Percentiles rank a stretch among this genome's conserved stretches.
Evolutionary conservation across 2,329 filamentous ascomycete genomes (phyloP).

Genomic region (Diaporthe ampelina): DNA sequence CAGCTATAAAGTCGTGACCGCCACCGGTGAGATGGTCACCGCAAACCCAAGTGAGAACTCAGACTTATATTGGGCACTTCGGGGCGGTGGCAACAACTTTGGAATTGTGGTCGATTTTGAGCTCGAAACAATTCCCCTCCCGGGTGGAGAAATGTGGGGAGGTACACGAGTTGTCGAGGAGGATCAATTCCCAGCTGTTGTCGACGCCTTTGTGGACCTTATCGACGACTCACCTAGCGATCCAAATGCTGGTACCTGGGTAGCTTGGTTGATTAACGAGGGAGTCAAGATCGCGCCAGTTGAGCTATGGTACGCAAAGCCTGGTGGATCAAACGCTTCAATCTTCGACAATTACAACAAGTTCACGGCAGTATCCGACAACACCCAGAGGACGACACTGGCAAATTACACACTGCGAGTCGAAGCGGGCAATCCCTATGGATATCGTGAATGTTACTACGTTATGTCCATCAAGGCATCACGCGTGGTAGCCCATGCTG

Average conservation of each 20-base stretch:
- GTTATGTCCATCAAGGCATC: constrained; percentile 43
- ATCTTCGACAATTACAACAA: constrained; percentile 55
- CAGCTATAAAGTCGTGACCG: constrained; percentile 55
- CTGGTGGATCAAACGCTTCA: constrained; percentile 50
- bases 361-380: constrained; percentile 50
- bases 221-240: constrained; percentile 50
- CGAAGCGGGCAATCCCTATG: constrained; percentile 39
- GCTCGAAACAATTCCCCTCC: constrained; percentile 53
- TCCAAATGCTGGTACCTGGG: constrained; percentile 52
- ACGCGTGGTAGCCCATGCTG: constrained; percentile 43
- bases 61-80: constrained; percentile 71
- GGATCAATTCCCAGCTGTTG: constrained; percentile 48
- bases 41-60: constrained; percentile 57
- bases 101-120: constrained; percentile 68
- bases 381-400: constrained; percentile 42
- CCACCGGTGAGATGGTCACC: constrained; percentile 57
- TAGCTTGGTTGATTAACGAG: constrained; percentile 45
- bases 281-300: constrained; percentile 47
- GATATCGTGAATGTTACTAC: constrained; percentile 46
- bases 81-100: constrained; percentile 69
- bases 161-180: constrained; percentile 51
- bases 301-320: constrained; percentile 55
- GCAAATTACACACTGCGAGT: constrained; percentile 42
- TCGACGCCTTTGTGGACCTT: constrained; percentile 51
- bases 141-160: constrained; percentile 54